These are phyloP conservation scores for Rhodotorula sphaerocarpa DNA, from an alignment of 768 basidiomycete genomes.

Conservation along the genomic window DNA sequence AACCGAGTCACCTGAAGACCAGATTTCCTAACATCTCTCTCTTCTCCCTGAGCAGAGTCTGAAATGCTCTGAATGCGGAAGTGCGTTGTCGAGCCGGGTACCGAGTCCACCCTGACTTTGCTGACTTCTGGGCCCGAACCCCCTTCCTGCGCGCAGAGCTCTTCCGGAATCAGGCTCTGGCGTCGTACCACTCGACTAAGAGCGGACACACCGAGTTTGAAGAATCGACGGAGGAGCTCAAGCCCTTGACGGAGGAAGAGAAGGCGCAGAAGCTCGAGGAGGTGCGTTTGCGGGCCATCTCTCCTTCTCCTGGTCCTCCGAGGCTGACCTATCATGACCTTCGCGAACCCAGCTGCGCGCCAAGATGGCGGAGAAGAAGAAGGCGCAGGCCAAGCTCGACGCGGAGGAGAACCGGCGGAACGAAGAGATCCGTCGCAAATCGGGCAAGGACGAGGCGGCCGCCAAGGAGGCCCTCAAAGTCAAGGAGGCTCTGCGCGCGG, in stretches of 20 bases:
- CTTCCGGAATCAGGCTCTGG: conserved; percentile 76
- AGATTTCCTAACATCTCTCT: no score
- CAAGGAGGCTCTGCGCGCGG: conserved; percentile 52
- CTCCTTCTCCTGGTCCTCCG: neutral
- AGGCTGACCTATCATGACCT: no score
- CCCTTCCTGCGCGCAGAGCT: conserved; percentile 50
- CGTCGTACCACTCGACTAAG: conserved; percentile 43
- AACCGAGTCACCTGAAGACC: no score
- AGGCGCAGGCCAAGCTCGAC: conserved; percentile 63
- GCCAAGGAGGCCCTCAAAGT: conserved; percentile 66
- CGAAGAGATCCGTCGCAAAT: conserved; percentile 73
- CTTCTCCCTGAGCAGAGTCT: no score
- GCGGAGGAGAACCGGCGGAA: conserved; percentile 61
- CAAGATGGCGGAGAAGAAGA: conserved; percentile 73
- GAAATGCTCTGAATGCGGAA: conserved; percentile 36
- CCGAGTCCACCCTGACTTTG: no score
- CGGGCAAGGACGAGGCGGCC: conserved; percentile 72
- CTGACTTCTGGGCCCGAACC: neutral
- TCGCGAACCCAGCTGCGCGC: conserved; percentile 50
- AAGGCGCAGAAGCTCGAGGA: conserved; percentile 72
- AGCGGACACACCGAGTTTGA: conserved; percentile 93
- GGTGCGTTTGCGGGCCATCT: conserved; percentile 6
- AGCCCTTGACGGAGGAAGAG: conserved; percentile 90
- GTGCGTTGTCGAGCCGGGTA: no score
- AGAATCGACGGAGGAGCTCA: conserved; percentile 92